Percentiles rank a stretch among this genome's conserved stretches.
Conservation (phyloP, 164 flowering plant genomes). For the Santalum album region DNA sequence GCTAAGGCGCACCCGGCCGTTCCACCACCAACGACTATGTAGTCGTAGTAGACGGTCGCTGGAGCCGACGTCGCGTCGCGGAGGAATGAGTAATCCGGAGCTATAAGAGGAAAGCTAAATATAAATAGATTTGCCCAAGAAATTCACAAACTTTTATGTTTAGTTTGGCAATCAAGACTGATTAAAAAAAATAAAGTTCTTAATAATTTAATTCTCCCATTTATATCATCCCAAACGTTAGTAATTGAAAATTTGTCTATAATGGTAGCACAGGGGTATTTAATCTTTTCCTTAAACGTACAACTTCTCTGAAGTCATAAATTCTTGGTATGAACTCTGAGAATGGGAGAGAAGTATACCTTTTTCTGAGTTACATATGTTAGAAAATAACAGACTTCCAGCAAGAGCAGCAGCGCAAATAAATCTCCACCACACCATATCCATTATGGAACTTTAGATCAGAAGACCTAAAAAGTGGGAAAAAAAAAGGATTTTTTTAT, state of each 20-base stretch:
- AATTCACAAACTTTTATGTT: too few species aligned
- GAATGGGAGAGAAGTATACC: constrained; percentile 2
- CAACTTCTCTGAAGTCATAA: too few species aligned
- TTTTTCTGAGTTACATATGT: constrained; percentile 11
- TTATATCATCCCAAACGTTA: too few species aligned
- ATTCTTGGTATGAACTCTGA: not conserved
- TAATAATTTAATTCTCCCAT: too few species aligned
- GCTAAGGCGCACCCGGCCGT: constrained; percentile 78
- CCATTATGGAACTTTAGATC: too few species aligned
- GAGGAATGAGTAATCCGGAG: constrained; percentile 47
- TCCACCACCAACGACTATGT: constrained; percentile 82
- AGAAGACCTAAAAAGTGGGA: too few species aligned
- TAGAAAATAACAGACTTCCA: not conserved
- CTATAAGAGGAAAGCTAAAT: constrained; percentile 29
- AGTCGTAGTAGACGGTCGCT: constrained; percentile 31
- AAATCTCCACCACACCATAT: not conserved
- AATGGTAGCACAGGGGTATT: too few species aligned
- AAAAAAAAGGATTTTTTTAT: too few species aligned
- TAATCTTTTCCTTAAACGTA: too few species aligned
- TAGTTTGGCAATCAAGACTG: too few species aligned
- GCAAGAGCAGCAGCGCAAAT: not conserved
- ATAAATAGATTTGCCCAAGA: not conserved
- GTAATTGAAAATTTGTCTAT: too few species aligned
- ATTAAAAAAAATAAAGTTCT: too few species aligned
- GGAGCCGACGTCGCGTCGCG: constrained; percentile 58